These are phyloP conservation scores for Emericellopsis terricola DNA, from an alignment of 495 filamentous ascomycete genomes.

Conservation along the genomic window DNA sequence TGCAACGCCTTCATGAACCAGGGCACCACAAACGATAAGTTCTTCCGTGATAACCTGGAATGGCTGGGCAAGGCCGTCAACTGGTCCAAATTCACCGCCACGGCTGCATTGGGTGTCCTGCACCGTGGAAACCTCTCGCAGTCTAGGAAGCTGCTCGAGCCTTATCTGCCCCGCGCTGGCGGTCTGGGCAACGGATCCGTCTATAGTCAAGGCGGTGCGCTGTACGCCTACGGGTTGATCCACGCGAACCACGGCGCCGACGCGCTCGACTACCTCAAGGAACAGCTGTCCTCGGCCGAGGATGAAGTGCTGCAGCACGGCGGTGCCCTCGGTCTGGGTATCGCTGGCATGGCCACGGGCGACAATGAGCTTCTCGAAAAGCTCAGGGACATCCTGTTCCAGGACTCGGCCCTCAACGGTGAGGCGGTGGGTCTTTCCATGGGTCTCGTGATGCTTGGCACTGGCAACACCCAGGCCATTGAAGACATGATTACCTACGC, in stretches of 20 bases:
- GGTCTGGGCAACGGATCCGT: conserved; percentile 56
- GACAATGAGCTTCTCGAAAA: conserved; percentile 81
- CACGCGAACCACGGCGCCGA: conserved; percentile 94
- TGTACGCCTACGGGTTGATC: conserved; percentile 91
- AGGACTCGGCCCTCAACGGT: conserved; percentile 87
- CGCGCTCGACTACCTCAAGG: conserved; percentile 73
- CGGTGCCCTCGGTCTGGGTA: conserved; percentile 83
- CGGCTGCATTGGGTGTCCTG: conserved; percentile 89
- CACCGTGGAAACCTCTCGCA: conserved; percentile 88
- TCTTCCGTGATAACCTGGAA: conserved; percentile 93
- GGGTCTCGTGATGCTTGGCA: conserved; percentile 94
- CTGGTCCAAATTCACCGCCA: conserved; percentile 99
- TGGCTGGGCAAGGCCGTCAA: conserved; percentile 98
- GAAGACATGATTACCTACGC: conserved; percentile 96
- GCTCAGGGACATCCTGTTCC: conserved; percentile 69
- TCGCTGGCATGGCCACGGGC: conserved; percentile 94
- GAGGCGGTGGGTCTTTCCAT: conserved; percentile 92
- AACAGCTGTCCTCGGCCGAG: conserved; percentile 67
- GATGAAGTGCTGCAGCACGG: conserved; percentile 97
- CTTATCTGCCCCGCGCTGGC: conserved; percentile 71
- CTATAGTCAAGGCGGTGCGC: conserved; percentile 88
- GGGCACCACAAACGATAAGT: conserved; percentile 93
- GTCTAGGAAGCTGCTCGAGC: conserved; percentile 81
- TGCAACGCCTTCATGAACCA: conserved; percentile 99
- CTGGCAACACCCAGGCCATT: conserved; percentile 75